Conservation (phyloP, 2,329 filamentous ascomycete genomes). For the Trichoderma semiorbis region DNA sequence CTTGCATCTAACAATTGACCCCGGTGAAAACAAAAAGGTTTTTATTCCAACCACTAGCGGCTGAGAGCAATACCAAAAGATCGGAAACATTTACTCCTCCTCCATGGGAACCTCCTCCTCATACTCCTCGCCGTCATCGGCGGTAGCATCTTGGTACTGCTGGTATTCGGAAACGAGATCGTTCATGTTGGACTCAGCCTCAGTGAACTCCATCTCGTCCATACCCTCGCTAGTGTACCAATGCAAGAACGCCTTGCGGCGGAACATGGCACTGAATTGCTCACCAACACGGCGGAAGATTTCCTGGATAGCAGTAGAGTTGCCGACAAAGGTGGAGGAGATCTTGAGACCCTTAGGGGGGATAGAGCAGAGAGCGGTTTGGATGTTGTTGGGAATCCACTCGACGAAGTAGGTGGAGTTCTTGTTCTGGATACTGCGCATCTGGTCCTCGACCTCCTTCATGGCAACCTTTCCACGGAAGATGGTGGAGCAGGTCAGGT, state of each 20-base stretch:
- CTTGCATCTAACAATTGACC: constrained; percentile 16
- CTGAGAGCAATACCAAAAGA: neutral
- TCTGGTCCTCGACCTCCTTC: constrained; percentile 99
- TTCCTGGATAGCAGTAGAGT: constrained; percentile 99
- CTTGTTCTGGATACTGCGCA: constrained; percentile 99
- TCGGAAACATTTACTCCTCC: constrained; percentile 29
- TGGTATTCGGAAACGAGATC: constrained; percentile 99
- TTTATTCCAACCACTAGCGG: neutral
- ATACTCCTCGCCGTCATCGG: constrained; percentile 94
- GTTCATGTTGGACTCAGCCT: constrained; percentile 99
- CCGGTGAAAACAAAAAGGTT: constrained; percentile 16
- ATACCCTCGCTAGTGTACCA: constrained; percentile 99
- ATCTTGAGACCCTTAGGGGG: constrained; percentile 96
- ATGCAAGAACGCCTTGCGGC: constrained; percentile 99
- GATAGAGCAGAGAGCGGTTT: constrained; percentile 98
- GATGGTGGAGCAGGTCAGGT: constrained; percentile 98
- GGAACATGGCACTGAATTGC: constrained; percentile 99
- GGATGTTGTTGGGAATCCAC: constrained; percentile 99
- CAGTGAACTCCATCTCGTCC: constrained; percentile 99
- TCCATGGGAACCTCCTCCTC: constrained; percentile 78
- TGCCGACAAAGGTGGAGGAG: constrained; percentile 97
- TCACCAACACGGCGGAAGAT: constrained; percentile 99
- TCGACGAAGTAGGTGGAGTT: constrained; percentile 99
- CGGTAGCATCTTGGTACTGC: constrained; percentile 98
- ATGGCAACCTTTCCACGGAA: constrained; percentile 99